phyloP scores from a whole-genome alignment of 352 stramenopile genomes.

The Pythium periplocum region DNA sequence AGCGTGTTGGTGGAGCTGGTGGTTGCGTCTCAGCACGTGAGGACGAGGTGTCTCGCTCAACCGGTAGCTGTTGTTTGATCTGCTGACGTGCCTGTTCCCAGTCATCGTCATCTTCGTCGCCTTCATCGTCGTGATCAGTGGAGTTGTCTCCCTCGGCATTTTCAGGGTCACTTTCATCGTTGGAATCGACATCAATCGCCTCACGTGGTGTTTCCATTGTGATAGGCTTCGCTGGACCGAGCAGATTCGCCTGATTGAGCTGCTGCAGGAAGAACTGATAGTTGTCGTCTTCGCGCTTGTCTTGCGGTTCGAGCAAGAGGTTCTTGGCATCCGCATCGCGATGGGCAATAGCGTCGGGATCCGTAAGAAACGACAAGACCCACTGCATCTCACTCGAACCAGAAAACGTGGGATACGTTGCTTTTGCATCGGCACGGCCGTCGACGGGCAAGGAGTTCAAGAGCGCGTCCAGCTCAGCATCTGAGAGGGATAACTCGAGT shows the following conservation, averaged over 20 bases:
- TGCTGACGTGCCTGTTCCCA: constrained; percentile 30
- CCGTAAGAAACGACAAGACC: constrained; percentile 55
- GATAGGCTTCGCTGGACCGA: constrained; percentile 15
- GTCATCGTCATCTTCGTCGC: constrained; percentile 21
- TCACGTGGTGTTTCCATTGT: no score
- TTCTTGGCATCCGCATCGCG: constrained; percentile 54
- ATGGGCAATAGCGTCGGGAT: constrained; percentile 37
- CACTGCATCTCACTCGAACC: constrained; percentile 52
- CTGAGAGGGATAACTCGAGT: constrained; percentile 52
- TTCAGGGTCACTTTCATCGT: not conserved
- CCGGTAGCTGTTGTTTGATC: constrained; percentile 20
- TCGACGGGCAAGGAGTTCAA: constrained; percentile 26
- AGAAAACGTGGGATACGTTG: not conserved
- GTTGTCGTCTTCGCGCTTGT: constrained; percentile 59
- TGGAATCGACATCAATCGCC: not conserved
- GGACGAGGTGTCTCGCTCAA: not conserved
- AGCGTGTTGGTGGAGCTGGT: not conserved
- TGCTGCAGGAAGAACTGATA: constrained; percentile 68
- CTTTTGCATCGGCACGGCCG: not conserved
- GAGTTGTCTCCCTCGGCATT: not conserved
- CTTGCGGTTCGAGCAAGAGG: constrained; percentile 22
- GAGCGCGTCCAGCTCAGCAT: constrained; percentile 52
- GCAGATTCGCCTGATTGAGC: constrained; percentile 44
- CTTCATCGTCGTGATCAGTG: constrained; percentile 2
- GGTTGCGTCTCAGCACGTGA: not conserved